phyloP scores from a whole-genome alignment of 257 asterid genomes.

The Fraxinus americana region DNA sequence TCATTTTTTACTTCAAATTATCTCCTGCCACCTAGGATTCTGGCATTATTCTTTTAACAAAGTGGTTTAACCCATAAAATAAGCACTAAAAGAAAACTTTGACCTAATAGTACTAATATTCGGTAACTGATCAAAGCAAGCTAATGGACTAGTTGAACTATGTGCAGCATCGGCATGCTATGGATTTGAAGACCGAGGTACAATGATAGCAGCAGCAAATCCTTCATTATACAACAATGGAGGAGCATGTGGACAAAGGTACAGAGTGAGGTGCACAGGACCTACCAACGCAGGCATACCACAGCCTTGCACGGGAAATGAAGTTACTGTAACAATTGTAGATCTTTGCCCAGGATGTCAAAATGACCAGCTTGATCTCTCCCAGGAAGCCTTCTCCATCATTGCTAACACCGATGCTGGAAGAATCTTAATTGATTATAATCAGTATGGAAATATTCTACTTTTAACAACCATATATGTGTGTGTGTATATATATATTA shows the following conservation, averaged over 20 bases:
- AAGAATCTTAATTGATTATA: constrained; percentile 35
- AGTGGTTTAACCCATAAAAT: too few relatives aligned
- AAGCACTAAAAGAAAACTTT: too few relatives aligned
- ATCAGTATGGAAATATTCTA: constrained; percentile 21
- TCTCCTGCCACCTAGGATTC: too few relatives aligned
- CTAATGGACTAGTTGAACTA: background rate
- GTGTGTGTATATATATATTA: background rate
- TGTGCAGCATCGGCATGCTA: constrained; percentile 56
- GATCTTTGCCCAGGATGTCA: constrained; percentile 53
- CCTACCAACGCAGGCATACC: constrained; percentile 34
- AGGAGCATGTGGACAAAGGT: constrained; percentile 41
- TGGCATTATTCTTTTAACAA: too few relatives aligned
- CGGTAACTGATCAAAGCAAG: background rate
- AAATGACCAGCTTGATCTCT: constrained; percentile 44
- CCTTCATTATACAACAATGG: constrained; percentile 33
- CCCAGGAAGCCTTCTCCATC: constrained; percentile 47
- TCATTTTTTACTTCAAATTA: too few relatives aligned
- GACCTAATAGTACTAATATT: too few relatives aligned
- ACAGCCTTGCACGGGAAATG: constrained; percentile 44
- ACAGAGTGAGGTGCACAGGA: constrained; percentile 44
- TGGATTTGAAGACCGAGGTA: constrained; percentile 36
- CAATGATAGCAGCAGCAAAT: constrained; percentile 46
- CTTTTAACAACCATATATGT: too few relatives aligned
- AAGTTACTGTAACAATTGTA: constrained; percentile 42
- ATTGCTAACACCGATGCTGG: constrained; percentile 53